Percentiles rank a stretch among this genome's conserved stretches.
These are phyloP conservation scores for Russula brevipes DNA, from an alignment of 768 basidiomycete species.

Conservation along the genomic window DNA sequence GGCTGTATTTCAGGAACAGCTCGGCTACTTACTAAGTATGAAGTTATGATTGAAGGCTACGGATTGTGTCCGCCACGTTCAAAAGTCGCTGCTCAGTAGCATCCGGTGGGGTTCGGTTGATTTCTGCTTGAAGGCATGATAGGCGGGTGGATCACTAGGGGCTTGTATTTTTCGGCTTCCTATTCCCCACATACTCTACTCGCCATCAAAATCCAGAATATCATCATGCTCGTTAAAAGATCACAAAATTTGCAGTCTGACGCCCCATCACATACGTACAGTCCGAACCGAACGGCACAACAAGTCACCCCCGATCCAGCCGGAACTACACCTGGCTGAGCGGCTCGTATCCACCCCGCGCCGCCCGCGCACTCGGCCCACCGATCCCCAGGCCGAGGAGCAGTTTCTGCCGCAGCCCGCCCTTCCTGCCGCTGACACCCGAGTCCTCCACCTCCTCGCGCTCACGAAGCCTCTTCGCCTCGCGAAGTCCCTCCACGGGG, in stretches of 20 bases:
- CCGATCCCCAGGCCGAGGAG: slow-evolving; percentile 55
- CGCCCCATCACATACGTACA: background rate
- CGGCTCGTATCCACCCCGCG: slow-evolving; percentile 58
- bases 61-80: too few relatives aligned
- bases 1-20: too few relatives aligned
- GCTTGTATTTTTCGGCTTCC: too few relatives aligned
- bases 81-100: too few relatives aligned
- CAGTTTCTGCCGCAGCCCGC: slow-evolving; percentile 43
- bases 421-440: slow-evolving; percentile 34
- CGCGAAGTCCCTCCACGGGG: slow-evolving; percentile 76
- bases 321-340: slow-evolving; percentile 49
- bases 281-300: background rate
- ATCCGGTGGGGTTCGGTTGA: too few relatives aligned
- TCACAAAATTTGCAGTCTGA: background rate
- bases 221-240: background rate
- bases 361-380: slow-evolving; percentile 38
- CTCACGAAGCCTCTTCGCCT: slow-evolving; percentile 59
- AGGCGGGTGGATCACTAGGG: too few relatives aligned
- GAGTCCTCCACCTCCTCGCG: slow-evolving; percentile 53
- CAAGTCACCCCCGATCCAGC: background rate
- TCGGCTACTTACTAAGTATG: too few relatives aligned
- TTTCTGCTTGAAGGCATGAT: too few relatives aligned
- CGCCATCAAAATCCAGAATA: too few relatives aligned
- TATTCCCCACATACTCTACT: too few relatives aligned
- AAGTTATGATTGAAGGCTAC: too few relatives aligned